Evolutionary conservation across 805 yeast genomes (phyloP).

Genomic region (Myxozyma neotropica): DNA sequence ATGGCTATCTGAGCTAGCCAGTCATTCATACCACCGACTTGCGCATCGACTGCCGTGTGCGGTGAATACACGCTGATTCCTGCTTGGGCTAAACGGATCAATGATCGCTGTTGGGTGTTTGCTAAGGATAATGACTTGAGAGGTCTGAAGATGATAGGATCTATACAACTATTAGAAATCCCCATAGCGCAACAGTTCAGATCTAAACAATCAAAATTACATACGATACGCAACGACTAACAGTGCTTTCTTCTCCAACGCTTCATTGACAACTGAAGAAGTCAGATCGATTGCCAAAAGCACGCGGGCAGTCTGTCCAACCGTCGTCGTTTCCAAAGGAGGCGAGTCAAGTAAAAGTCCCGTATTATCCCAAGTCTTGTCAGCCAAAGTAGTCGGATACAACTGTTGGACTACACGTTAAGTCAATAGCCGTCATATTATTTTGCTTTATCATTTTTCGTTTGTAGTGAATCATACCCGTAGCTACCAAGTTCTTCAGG

Average conservation of each 20-base stretch:
- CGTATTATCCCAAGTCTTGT: conserved; percentile 91
- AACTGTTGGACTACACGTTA: conserved; percentile 64
- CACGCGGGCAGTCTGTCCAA: conserved; percentile 42
- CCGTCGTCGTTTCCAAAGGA: conserved; percentile 36
- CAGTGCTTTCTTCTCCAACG: conserved; percentile 53
- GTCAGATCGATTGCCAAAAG: conserved; percentile 86
- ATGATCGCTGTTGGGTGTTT: conserved; percentile 81
- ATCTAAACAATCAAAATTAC: too few relatives aligned
- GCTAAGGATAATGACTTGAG: conserved; percentile 68
- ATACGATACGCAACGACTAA: conserved; percentile 74
- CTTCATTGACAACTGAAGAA: conserved; percentile 80
- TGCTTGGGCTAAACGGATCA: conserved; percentile 68
- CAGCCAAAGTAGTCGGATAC: conserved; percentile 85
- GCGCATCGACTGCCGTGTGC: conserved; percentile 95
- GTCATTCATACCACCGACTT: conserved; percentile 90
- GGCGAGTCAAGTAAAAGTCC: conserved; percentile 79
- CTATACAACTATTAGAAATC: conserved; percentile 2
- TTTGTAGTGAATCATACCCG: conserved; percentile 8
- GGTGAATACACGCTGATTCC: conserved; percentile 93
- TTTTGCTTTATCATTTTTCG: not conserved
- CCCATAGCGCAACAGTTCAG: not conserved
- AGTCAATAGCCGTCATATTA: too few relatives aligned
- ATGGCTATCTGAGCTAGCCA: conserved; percentile 73
- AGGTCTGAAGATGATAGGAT: conserved; percentile 92
- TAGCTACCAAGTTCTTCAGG: conserved; percentile 16